Evolutionary conservation across 352 stramenopile genomes (phyloP), one percentile per base, ranked within the genome.

Genomic region (Phytophthora megakarya): DNA sequence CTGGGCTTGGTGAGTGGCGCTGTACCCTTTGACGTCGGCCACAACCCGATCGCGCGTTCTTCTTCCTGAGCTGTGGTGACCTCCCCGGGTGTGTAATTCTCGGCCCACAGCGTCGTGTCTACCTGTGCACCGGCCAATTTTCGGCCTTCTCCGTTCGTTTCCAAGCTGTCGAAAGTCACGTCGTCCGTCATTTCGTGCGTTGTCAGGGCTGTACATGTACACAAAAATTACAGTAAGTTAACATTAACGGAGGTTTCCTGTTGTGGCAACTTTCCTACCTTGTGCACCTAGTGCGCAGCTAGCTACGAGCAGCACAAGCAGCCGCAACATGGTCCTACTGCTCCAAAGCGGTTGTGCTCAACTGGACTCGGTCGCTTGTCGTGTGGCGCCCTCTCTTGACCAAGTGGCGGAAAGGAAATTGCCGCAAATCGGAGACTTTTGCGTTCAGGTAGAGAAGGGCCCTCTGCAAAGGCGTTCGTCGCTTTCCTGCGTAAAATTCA

Each of bases 11-110:
- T 66, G 28, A 85, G 62, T 13, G 60, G 57, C 19, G 84, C 79
- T 8, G 68, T 78, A 5, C 72, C 79, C 2, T 47, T 71, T 0
- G 75, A 76, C 1, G 55, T 70, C 10, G 81, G 81, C 81, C 81
- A 90, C 23, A 53, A 15, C 3, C 53, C 46, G 4, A 22, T 37
- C 21, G 57, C n/a, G 6, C 62, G 50, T 30, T 84, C 78, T 10
- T 74, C 72, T 0, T 53, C 50, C 26, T 55, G 21, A 3, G 57
- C 47, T n/a, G 43, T 33, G 12, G n/a, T 49, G 8, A 76, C 59
- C 32, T 63, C n/a, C 7, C 53, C 65, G 8, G 69, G 69, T 0
- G 0, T 60, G 30, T 73, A 73, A 3, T 61, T 38, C 7, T 62
- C 26, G 2, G 12, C 38, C 47, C 32, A 67, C 0, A 51, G 44